Base-by-base conservation (phyloP, 1,284 basidiomycete species). In the Chiua sp. region DNA sequence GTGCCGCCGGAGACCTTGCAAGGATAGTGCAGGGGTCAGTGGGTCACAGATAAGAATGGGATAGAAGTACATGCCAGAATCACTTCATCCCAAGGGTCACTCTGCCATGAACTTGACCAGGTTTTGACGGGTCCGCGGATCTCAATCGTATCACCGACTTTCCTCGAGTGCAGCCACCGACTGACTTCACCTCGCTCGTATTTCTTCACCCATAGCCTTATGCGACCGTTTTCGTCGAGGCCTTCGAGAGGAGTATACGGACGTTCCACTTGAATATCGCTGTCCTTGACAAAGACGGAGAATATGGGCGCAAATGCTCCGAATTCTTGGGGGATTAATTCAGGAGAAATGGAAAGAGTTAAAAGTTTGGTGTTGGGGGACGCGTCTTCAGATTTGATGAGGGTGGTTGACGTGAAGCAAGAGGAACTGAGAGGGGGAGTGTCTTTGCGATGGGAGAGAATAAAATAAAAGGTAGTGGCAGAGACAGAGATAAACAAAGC, bases 211-310 rank as follows among this genome's bases (percentile, higher is more conserved):
- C 91, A 93, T 52, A 93, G 83, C 49, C 77, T 76, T 80, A 92
- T 87, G 53, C 79, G 76, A 2, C 90, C 87, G 39, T 86, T 71
- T 60, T 80, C 72, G 58, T 90, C 87, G 26, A 92, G 77, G 16
- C 91, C 88, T 64, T 87, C 80, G 47, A 93, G 74, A 1, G 92
- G 91, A 7, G 93, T 95, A 70, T 93, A 95, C 5, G 92, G 87
- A 53, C 93, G 77, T 70, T 95, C 92, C n/a, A 94, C 91, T 73
- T 94, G 93, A 23, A 95, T 91, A 65, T 93, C 92, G 63, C 90
- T 89, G 68, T 95, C 91, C 67, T 94, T 94, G 70, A 94, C 80
- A 71, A 83, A 94, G 22, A 95, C 76, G 33, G 90, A 90, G 84
- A 87, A 92, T 59, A 94, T 85, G 7, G 90, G 81, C 46, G 71